Conservation (phyloP, 768 basidiomycete species). For the Podaxis mareebaensis region DNA sequence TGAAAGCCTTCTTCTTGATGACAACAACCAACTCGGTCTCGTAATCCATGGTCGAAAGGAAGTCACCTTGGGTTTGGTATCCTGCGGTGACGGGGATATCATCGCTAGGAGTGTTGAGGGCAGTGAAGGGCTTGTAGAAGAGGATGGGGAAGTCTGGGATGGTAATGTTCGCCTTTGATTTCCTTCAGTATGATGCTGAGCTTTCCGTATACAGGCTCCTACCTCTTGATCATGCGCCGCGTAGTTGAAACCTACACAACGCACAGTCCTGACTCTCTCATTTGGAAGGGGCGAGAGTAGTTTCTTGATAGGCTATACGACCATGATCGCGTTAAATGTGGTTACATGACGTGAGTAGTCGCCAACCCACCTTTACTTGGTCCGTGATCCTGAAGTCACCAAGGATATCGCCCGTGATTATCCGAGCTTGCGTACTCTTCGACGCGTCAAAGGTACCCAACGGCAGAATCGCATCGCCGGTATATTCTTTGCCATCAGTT, state of each 20-base stretch:
- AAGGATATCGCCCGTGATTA: slow-evolving; percentile 37
- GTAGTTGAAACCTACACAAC: slow-evolving; percentile 39
- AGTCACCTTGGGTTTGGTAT: slow-evolving; percentile 40
- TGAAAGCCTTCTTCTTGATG: slow-evolving; percentile 43
- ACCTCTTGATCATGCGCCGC: slow-evolving; percentile 35
- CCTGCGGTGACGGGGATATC: slow-evolving; percentile 36
- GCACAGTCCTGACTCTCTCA: slow-evolving; percentile 34
- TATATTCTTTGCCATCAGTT: slow-evolving; percentile 35
- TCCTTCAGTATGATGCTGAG: not conserved
- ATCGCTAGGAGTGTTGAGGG: slow-evolving; percentile 36
- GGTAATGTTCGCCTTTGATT: slow-evolving; percentile 29
- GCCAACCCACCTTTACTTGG: slow-evolving; percentile 31
- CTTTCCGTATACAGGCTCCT: not conserved
- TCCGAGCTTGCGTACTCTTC: slow-evolving; percentile 31
- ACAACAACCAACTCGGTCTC: slow-evolving; percentile 43
- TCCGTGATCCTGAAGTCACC: slow-evolving; percentile 36
- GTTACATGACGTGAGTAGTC: not conserved
- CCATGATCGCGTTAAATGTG: not conserved
- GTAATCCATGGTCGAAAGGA: slow-evolving; percentile 42
- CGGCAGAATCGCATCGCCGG: slow-evolving; percentile 39
- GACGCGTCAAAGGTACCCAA: slow-evolving; percentile 31
- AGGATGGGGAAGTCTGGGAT: slow-evolving; percentile 39
- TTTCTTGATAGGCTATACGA: slow-evolving; percentile 30
- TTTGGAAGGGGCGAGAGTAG: slow-evolving; percentile 35
- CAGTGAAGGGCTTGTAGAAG: slow-evolving; percentile 37